Percentiles rank a stretch among this genome's conserved stretches.
These are phyloP conservation scores for Bothriochloa decipiens DNA, from an alignment of 176 grass and related monocot species.

Conservation along the genomic window DNA sequence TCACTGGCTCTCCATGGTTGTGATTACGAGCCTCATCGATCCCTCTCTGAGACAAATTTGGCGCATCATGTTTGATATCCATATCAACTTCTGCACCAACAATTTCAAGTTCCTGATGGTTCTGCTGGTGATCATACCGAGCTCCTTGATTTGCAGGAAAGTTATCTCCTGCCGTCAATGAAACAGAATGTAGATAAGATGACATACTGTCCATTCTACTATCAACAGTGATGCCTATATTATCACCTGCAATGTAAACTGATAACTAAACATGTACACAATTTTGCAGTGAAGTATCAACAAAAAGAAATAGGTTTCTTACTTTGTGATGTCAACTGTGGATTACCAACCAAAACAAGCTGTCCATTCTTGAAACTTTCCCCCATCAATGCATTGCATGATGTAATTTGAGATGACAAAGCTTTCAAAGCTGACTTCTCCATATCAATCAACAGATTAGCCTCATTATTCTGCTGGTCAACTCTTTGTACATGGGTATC, in stretches of 20 bases:
- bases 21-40: constrained; percentile 49
- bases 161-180: constrained; percentile 70
- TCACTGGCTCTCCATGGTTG: constrained; percentile 54
- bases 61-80: constrained; percentile 49
- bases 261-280: constrained; percentile 43
- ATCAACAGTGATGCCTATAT: constrained; percentile 53
- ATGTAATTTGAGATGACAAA: constrained; percentile 44
- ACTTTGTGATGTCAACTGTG: constrained; percentile 57
- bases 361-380: constrained; percentile 54
- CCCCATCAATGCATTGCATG: constrained; percentile 22
- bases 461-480: constrained; percentile 37
- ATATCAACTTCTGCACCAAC: constrained; percentile 30
- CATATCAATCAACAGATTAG: constrained; percentile 43
- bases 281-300: constrained; percentile 19
- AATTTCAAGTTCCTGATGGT: constrained; percentile 47
- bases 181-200: constrained; percentile 78
- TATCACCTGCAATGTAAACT: constrained; percentile 61
- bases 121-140: constrained; percentile 34
- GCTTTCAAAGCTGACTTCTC: constrained; percentile 37
- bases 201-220: constrained; percentile 72
- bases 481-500: constrained; percentile 36
- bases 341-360: constrained; percentile 31
- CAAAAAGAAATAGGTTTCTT: constrained; percentile 47
- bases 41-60: constrained; percentile 40
- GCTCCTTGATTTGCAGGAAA: constrained; percentile 44